Base-by-base conservation (phyloP, 192 early-diverging fungal genomes). In the Entrophospora sp. region DNA sequence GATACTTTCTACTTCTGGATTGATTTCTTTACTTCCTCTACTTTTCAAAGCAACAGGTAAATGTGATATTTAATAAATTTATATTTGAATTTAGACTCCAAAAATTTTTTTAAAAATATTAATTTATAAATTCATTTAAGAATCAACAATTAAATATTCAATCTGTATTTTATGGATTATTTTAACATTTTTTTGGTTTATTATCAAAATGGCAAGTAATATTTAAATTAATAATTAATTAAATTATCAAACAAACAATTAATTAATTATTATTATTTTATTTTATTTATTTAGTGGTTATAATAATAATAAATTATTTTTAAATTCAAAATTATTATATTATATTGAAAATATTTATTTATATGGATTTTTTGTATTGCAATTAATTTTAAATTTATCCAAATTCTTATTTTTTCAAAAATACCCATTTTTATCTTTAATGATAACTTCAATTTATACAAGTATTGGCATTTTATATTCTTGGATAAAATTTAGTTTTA, bases 361-460 rank as follows among this genome's bases (percentile, higher is more conserved):
- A 12, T 57, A 64, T 53, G 87, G 83, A 24, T 71, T 80, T 58
- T 38, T 82, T 3, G 61, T 68, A 13, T 59, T 89, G 6, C 80
- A 81, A 24, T n/a, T n/a, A n/a, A n/a, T n/a, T n/a, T n/a, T n/a
- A n/a, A n/a, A n/a, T n/a, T n/a, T n/a, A n/a, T n/a, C n/a, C n/a
- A n/a, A n/a, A n/a, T n/a, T n/a, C n/a, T n/a, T n/a, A n/a, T n/a
- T 25, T 85, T 4, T 88, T 86, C 49, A 73, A 0, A 72, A 71
- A 30, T 57, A 90, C 37, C 81, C 82, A 64, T 94, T 96, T 61
- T 64, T 96, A 65, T 91, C 92, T 16, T 76, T 96, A 64, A 85
- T 92, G 80, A 63, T 88, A 44, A 85, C 86, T 0, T 90, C 88
- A 1, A 79, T 91, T 9, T 93, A 94, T 69, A 83, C 81, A 18